Base-by-base conservation (phyloP, 2,329 filamentous ascomycete genomes). In the Saccharata proteae region DNA sequence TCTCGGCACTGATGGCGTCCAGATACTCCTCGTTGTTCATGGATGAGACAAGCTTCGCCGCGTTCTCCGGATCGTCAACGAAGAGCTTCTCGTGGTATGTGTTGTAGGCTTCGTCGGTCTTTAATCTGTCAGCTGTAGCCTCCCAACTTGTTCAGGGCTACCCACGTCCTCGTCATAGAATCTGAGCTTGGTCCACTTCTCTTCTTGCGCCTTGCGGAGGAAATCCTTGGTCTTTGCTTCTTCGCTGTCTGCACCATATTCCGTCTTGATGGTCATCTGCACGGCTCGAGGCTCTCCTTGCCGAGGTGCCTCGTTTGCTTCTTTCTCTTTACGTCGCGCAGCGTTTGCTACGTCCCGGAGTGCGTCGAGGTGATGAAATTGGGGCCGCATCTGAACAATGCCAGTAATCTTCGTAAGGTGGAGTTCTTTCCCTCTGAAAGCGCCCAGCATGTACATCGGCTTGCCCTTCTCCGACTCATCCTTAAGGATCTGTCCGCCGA, bases 281-380 rank as follows among this genome's bases (percentile, higher is more conserved):
- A 93, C 82, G 11, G 82, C 78, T 40, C 80, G 77, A 15, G 80
- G 76, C 40, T 76, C 73, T 4, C 60, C 54, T 15, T 54, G 48
- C 26, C 43, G 64, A 45, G 43, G 56, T 46, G 43, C 57, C 38
- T 55, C 60, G 30, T 42, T 55, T 6, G 65, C 65, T 35, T 69
- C 64, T 32, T 57, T 54, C 40, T 53, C 59, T 42, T 49, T 52
- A 34, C 49, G 51, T 44, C 44, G 57, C 41, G 49, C 45, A 27
- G 51, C 60, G 47, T 71, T 71, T 20, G 80, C 74, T 34, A 82
- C 69, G 46, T 94, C 84, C 27, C 77, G 67, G 26, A 75, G 59
- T 3, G 90, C 88, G 57, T 96, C 90, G 43, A 96, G 68, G 58
- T 96, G 85, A 57, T 93, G 84, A 38, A 93, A 80, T 48, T 94